Evolutionary conservation across 2,329 filamentous ascomycete species (phyloP).

Genomic region (Coccinonectria pachysandricola): DNA sequence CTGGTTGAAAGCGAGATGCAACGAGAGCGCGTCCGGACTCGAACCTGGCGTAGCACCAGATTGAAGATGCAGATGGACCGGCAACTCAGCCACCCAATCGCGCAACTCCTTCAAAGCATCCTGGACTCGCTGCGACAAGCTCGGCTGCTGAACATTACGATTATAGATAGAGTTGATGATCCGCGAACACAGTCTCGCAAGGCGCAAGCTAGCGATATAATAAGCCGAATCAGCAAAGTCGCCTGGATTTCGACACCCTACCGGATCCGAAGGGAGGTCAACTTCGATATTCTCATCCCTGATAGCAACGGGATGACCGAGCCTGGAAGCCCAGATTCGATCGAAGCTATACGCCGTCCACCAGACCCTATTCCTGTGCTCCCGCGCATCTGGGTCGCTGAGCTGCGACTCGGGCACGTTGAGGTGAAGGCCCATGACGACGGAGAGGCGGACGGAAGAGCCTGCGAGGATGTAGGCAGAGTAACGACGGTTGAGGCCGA

Average conservation of each 20-base stretch:
- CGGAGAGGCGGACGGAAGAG: constrained; percentile 28
- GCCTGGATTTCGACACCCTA: too few relatives aligned
- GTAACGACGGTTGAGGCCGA: constrained; percentile 30
- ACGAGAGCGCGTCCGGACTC: constrained; percentile 12
- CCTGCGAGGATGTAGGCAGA: constrained; percentile 30
- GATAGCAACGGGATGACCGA: constrained; percentile 36
- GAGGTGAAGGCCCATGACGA: constrained; percentile 30
- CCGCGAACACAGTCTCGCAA: constrained; percentile 21
- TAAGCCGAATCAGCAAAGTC: constrained; percentile 21
- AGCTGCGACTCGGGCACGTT: constrained; percentile 24
- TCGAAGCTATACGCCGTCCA: constrained; percentile 32
- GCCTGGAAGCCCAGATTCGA: constrained; percentile 34
- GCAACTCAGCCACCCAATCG: constrained; percentile 16
- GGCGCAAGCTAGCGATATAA: constrained; percentile 22
- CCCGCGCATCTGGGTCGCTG: constrained; percentile 21
- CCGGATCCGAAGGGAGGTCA: constrained; percentile 24
- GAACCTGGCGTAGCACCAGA: constrained; percentile 1
- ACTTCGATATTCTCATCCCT: constrained; percentile 35
- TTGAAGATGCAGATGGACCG: constrained; percentile 15
- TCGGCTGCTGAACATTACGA: constrained; percentile 12
- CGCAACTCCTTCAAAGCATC: constrained; percentile 15
- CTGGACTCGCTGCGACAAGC: constrained; percentile 17
- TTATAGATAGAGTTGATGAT: constrained; percentile 20
- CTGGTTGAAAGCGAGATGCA: constrained; percentile 22
- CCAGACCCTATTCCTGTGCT: constrained; percentile 29